phyloP scores from a whole-genome alignment of 352 stramenopile genomes.

The Phytophthora ramorum region DNA sequence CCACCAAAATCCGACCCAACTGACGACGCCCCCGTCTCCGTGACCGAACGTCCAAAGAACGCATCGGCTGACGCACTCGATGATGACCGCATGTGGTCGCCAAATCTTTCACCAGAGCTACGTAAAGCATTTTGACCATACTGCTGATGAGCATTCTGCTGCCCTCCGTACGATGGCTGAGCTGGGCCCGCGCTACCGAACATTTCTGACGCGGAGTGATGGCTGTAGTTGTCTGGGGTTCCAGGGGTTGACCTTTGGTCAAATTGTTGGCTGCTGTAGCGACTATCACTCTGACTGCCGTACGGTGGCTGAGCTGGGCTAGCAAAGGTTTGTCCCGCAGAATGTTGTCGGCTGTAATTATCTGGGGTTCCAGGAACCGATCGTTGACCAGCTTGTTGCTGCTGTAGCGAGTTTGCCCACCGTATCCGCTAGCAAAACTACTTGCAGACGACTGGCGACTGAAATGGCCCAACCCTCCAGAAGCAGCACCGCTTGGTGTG shows the following conservation, averaged over 20 bases:
- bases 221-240: conserved; percentile 26
- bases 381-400: conserved; percentile 17
- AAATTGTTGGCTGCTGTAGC: conserved; percentile 19
- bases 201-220: conserved; percentile 20
- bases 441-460: conserved; percentile 36
- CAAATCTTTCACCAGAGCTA: conserved; percentile 5
- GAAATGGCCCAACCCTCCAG: conserved; percentile 17
- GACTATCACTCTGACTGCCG: conserved; percentile 14
- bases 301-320: conserved; percentile 17
- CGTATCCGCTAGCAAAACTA: conserved; percentile 27
- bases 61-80: conserved; percentile 30
- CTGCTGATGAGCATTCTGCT: conserved; percentile 16
- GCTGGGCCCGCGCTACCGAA: conserved; percentile 22
- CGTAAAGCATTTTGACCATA: conserved; percentile 7
- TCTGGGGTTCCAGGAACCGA: conserved; percentile 22
- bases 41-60: conserved; percentile 33
- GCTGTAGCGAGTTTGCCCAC: conserved; percentile 14
- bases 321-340: conserved; percentile 20
- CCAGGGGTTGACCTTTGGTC: conserved; percentile 20
- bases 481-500: conserved; percentile 1
- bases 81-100: conserved; percentile 19
- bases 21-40: background rate
- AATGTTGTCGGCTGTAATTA: conserved; percentile 22
- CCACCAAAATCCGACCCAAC: conserved; percentile 15
- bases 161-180: conserved; percentile 13